Evolutionary conservation across 306 rosid species (phyloP), one percentile per base, ranked within the genome.

Genomic region (Aeschynomene evenia): DNA sequence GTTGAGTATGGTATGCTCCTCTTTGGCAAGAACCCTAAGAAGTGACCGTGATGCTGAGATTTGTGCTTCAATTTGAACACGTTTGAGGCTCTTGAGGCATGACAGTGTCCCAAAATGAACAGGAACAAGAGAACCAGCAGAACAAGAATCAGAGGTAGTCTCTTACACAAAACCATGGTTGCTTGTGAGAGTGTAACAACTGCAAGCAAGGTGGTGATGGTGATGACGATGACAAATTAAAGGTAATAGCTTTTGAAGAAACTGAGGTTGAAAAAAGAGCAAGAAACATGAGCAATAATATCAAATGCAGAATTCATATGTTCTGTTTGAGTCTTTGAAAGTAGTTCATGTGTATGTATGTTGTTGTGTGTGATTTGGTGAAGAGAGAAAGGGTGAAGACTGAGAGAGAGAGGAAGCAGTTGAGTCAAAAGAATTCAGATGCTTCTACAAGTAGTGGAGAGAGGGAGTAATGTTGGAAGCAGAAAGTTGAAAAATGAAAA

Each of bases 1-100:
- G 95, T 91, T 5, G 98, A 94, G 42, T 81, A 82, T 0, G 98
- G 97, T 31, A 94, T 85, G 0, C 91, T 70, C 73, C 98, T 82
- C 82, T 83, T 88, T 0, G 98, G 98, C 69, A 94, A 90, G 85
- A 81, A 94, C 0, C 91, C 96, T 52, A 75, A 71, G 77, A 91
- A 94, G 78, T 94, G 88, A 58, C 97, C 99, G 0, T 78, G 74
- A n/a, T 68, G 66, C 56, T 83, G 72, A 16, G 85, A 62, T 36
- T 78, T 85, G 0, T 85, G 95, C 74, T 80, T 80, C 31, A 87
- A 23, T 52, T 80, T 87, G 89, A 88, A 94, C 22, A 82, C 78
- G 37, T 51, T 74, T 18, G 82, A 68, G 50, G 72, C 71, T 75
- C 91, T 80, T 28, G 90, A 80, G 7, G 66, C 95, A 66, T 85